Percentiles rank a stretch among this genome's conserved stretches.
These are phyloP conservation scores for Pythium sukuiense DNA, from an alignment of 352 stramenopile genomes.

Conservation along the genomic window DNA sequence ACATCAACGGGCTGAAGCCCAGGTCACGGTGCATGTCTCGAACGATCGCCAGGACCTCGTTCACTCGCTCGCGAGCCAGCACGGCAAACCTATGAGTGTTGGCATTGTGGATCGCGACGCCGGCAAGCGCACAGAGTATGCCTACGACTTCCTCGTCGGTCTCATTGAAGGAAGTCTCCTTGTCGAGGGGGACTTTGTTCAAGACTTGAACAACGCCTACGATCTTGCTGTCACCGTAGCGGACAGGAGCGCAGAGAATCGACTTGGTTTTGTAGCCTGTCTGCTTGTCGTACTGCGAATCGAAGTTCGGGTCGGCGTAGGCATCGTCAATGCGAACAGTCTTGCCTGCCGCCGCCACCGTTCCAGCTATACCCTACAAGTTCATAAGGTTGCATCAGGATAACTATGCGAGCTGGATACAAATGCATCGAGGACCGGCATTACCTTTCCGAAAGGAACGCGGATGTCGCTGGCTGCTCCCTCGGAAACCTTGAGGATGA, in stretches of 20 bases:
- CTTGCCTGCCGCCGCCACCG: conserved; percentile 76
- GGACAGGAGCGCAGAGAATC: conserved; percentile 91
- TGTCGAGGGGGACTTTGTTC: conserved; percentile 77
- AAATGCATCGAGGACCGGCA: too few species aligned
- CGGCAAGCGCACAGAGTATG: conserved; percentile 84
- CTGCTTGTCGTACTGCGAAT: conserved; percentile 88
- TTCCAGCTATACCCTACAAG: conserved; percentile 85
- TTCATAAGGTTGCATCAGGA: not conserved
- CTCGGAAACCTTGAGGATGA: conserved; percentile 87
- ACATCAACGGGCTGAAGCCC: conserved; percentile 90
- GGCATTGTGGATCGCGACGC: conserved; percentile 86
- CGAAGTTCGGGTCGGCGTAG: conserved; percentile 93
- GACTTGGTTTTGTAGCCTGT: conserved; percentile 91
- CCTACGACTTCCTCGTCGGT: conserved; percentile 88
- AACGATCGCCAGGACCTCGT: conserved; percentile 87
- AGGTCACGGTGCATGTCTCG: conserved; percentile 89
- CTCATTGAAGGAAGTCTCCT: conserved; percentile 68
- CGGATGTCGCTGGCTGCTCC: conserved; percentile 84
- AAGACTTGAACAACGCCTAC: conserved; percentile 91
- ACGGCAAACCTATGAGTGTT: conserved; percentile 63
- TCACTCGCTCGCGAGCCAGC: conserved; percentile 59
- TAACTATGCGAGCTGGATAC: too few species aligned
- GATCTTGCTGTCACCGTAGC: conserved; percentile 71
- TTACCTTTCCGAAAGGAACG: conserved; percentile 77
- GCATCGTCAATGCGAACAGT: conserved; percentile 91